Conservation (phyloP, 164 flowering plant genomes). For the Sedum album region DNA sequence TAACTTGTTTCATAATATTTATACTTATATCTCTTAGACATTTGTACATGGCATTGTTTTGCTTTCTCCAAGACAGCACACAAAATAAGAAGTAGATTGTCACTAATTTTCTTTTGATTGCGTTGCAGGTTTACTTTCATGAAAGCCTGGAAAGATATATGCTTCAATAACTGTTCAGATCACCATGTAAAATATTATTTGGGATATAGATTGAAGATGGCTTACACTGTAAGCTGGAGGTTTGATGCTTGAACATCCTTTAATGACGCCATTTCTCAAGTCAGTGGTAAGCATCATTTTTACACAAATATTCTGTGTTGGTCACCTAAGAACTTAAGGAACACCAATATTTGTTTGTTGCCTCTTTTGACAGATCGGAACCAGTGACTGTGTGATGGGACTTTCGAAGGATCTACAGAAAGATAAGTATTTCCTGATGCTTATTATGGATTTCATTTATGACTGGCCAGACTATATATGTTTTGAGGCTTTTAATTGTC, state of each 20-base stretch:
- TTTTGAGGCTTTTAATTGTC: too few species aligned
- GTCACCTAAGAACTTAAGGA: too few species aligned
- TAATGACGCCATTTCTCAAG: slow-evolving; percentile 35
- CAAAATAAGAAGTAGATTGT: neutral
- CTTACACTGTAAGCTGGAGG: slow-evolving; percentile 72
- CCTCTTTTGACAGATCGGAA: slow-evolving; percentile 33
- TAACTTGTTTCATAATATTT: too few species aligned
- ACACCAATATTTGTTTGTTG: neutral
- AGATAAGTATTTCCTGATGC: too few species aligned
- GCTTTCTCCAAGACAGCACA: too few species aligned
- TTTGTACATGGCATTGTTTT: too few species aligned
- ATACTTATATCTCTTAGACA: too few species aligned
- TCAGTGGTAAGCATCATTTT: slow-evolving; percentile 32
- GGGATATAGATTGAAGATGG: slow-evolving; percentile 63
- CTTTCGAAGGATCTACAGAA: slow-evolving; percentile 43
- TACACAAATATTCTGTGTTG: neutral
- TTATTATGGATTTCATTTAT: too few species aligned
- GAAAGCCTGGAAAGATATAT: slow-evolving; percentile 27
- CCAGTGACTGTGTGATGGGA: slow-evolving; percentile 51
- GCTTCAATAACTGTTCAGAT: neutral
- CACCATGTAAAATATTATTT: neutral
- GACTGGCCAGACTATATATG: too few species aligned
- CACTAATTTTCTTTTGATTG: neutral
- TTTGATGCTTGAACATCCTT: slow-evolving; percentile 75
- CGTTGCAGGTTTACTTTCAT: slow-evolving; percentile 37